Evolutionary conservation across 768 basidiomycete genomes (phyloP).

Genomic region (Mycena kentingensis): DNA sequence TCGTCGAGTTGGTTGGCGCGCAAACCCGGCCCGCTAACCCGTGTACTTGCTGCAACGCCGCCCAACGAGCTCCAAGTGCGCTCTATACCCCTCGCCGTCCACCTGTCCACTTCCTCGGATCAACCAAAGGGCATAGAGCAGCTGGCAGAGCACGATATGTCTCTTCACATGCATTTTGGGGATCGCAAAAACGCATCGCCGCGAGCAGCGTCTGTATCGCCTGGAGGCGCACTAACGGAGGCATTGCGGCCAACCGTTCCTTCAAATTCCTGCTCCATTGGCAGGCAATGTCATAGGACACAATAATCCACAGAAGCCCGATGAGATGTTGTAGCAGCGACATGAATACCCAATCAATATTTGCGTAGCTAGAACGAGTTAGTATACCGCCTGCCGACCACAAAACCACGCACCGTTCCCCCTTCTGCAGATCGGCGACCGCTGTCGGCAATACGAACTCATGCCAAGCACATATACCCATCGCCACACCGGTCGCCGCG

Average conservation of each 20-base stretch:
- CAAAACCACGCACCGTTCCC: neutral
- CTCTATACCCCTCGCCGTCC: too few relatives aligned
- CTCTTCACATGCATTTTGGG: too few relatives aligned
- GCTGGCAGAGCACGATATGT: too few relatives aligned
- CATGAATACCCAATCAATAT: slow-evolving; percentile 14
- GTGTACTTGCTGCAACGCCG: too few relatives aligned
- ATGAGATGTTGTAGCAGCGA: neutral
- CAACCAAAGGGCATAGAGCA: too few relatives aligned
- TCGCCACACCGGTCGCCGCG: slow-evolving; percentile 6
- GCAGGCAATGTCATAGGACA: too few relatives aligned
- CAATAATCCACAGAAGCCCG: neutral
- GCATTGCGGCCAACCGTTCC: slow-evolving; percentile 4
- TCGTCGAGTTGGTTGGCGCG: too few relatives aligned
- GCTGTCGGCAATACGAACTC: slow-evolving; percentile 14
- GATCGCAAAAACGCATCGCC: too few relatives aligned
- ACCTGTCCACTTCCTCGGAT: too few relatives aligned
- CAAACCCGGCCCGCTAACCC: too few relatives aligned
- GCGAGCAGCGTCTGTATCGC: neutral
- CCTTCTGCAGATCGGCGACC: slow-evolving; percentile 18
- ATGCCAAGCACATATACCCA: too few relatives aligned
- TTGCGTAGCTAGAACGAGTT: slow-evolving; percentile 12
- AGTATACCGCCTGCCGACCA: neutral
- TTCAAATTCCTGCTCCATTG: slow-evolving; percentile 23
- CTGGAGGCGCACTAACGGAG: neutral
- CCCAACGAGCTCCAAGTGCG: too few relatives aligned